Conservation (phyloP, 2,329 filamentous ascomycete species). For the Neopestalotiopsis clavispora region DNA sequence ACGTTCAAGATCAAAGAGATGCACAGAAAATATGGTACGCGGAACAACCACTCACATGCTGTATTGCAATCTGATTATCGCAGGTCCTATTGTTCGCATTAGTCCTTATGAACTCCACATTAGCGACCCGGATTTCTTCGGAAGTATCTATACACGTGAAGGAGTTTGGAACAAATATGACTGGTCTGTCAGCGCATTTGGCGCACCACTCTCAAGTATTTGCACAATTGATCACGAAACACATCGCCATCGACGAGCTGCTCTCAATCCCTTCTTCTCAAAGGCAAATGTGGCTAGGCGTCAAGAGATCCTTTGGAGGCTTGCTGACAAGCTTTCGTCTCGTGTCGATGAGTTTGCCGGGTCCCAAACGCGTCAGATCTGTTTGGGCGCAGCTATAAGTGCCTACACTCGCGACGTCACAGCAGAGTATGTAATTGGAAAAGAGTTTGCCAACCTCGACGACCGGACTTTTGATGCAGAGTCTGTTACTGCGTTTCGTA, state of each 20-base stretch:
- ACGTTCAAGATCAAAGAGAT: constrained; percentile 22
- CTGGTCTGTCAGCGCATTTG: background rate
- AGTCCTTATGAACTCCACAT: constrained; percentile 14
- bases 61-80: background rate
- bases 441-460: background rate
- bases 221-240: constrained; percentile 16
- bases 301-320: background rate
- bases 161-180: constrained; percentile 19
- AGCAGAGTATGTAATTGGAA: background rate
- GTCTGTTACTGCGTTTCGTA: background rate
- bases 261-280: constrained; percentile 10
- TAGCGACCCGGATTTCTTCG: background rate
- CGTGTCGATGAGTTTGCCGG: no score
- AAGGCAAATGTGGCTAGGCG: background rate
- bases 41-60: background rate
- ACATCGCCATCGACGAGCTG: constrained; percentile 15
- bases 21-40: constrained; percentile 23
- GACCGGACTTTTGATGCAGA: background rate
- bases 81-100: constrained; percentile 12
- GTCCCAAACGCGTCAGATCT: no score
- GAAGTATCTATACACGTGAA: background rate
- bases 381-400: background rate
- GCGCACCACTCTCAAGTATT: background rate
- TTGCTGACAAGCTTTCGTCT: background rate
- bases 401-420: background rate